These are phyloP conservation scores for Claviceps pusilla DNA, from an alignment of 2,329 filamentous ascomycete species.

Conservation along the genomic window DNA sequence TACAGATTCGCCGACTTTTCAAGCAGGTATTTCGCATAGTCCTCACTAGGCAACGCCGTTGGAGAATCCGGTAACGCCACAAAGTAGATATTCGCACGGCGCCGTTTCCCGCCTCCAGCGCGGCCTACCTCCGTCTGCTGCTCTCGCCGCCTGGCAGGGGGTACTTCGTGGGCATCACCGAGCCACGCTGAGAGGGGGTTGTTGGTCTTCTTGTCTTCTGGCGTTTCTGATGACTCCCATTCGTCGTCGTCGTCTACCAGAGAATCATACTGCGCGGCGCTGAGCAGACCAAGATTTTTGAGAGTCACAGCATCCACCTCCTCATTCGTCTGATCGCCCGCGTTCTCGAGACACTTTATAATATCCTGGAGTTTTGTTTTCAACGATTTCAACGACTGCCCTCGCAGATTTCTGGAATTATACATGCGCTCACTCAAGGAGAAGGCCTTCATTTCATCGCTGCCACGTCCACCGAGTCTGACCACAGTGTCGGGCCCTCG, in stretches of 20 bases:
- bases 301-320: conserved; percentile 40
- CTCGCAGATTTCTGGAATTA: conserved; percentile 17
- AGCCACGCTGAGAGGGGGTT: conserved; percentile 8
- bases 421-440: conserved; percentile 26
- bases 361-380: conserved; percentile 5
- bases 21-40: neutral
- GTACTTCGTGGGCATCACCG: conserved; percentile 1
- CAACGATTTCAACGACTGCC: neutral
- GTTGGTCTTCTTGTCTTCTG: neutral
- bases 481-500: conserved; percentile 37
- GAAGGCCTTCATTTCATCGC: conserved; percentile 52
- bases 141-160: neutral
- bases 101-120: neutral
- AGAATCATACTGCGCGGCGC: conserved; percentile 45
- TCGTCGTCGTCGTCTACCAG: conserved; percentile 36
- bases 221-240: conserved; percentile 13
- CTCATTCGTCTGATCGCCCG: conserved; percentile 17
- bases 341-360: conserved; percentile 4
- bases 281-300: conserved; percentile 40
- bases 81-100: conserved; percentile 22
- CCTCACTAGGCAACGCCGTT: neutral
- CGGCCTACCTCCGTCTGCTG: neutral
- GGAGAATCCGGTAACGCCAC: neutral
- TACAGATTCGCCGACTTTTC: neutral
- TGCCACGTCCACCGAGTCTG: conserved; percentile 48